Evolutionary conservation across 495 filamentous ascomycete species (phyloP), one percentile per base, ranked within the genome.

Genomic region (Penicillium taxi): DNA sequence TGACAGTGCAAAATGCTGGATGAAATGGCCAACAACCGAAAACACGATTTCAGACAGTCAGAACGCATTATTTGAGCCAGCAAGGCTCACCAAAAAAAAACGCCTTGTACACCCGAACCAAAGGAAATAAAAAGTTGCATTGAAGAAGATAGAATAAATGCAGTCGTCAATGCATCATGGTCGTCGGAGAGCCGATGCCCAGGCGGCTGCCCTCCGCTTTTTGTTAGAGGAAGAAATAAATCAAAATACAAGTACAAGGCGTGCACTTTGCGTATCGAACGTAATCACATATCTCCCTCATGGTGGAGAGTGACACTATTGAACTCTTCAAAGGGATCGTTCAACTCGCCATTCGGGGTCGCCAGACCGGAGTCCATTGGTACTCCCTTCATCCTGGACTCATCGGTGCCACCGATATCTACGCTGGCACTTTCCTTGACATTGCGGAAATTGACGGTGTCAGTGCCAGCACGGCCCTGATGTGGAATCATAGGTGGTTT

Each of bases 281-380:
- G 13, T 18, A 26, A 20, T 55, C 37, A 64, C 30, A 52, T 41
- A 38, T 96, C 90, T 8, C 86, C 93, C 37, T 96, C 91, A 67
- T 98, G 91, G 61, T 95, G 89, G 39, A 98, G 74, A 42, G 91
- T 98, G 21, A 98, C 91, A 51, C 86, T 94, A 62, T 98, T 98
- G 58, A 98, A 98, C 56, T 96, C 93, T 59, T 94, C 86, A 55
- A 98, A 98, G 9, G 91, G 91, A 73, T 98, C 91, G n/a, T 76
- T 73, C 38, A 80, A 60, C 54, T 94, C 89, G 23, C 72, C 83
- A 23, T 81, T 86, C 7, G 91, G 88, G 19, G 90, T 96, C 3
- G 81, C 80, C 20, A 91, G 63, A 6, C 85, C 86, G 15, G 80
- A 86, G 48, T 94, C 86, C 45, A 95, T 65, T 7, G 86, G 85